These are phyloP conservation scores for Raphanus sativus DNA, from an alignment of 345 rosid genomes.

Conservation along the genomic window DNA sequence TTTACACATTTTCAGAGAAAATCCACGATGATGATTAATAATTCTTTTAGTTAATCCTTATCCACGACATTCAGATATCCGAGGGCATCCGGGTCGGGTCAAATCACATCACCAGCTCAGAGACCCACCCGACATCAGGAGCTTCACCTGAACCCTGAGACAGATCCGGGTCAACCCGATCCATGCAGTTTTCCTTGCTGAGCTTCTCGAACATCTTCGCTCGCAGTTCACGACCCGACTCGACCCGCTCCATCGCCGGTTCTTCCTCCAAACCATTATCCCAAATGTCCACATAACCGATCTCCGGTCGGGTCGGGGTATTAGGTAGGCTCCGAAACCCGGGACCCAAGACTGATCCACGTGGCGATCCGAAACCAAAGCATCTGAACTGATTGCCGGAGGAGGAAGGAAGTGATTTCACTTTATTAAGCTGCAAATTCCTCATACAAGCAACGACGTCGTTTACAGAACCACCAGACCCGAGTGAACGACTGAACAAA, in stretches of 20 bases:
- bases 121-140: slow-evolving; percentile 80
- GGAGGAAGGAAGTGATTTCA: slow-evolving; percentile 55
- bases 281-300: slow-evolving; percentile 48
- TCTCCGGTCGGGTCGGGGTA: slow-evolving; percentile 45
- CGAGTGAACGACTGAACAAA: slow-evolving; percentile 58
- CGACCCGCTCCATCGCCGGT: slow-evolving; percentile 81
- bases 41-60: slow-evolving; percentile 6
- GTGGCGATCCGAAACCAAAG: slow-evolving; percentile 55
- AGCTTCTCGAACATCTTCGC: slow-evolving; percentile 67
- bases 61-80: background rate
- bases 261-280: slow-evolving; percentile 59
- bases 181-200: slow-evolving; percentile 59
- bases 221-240: slow-evolving; percentile 76
- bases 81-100: background rate
- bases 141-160: slow-evolving; percentile 10
- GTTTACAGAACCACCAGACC: slow-evolving; percentile 27
- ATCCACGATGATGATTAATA: background rate
- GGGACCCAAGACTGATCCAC: slow-evolving; percentile 54
- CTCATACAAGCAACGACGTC: slow-evolving; percentile 64
- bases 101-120: slow-evolving; percentile 58
- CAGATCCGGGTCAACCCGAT: slow-evolving; percentile 19
- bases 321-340: slow-evolving; percentile 60
- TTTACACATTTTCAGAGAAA: slow-evolving; percentile 11
- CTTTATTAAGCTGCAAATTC: slow-evolving; percentile 64
- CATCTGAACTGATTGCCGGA: slow-evolving; percentile 41